Percentiles rank a stretch among this genome's conserved stretches.
Evolutionary conservation across 768 basidiomycete species (phyloP).

Genomic region (Boletus rubescentipes): DNA sequence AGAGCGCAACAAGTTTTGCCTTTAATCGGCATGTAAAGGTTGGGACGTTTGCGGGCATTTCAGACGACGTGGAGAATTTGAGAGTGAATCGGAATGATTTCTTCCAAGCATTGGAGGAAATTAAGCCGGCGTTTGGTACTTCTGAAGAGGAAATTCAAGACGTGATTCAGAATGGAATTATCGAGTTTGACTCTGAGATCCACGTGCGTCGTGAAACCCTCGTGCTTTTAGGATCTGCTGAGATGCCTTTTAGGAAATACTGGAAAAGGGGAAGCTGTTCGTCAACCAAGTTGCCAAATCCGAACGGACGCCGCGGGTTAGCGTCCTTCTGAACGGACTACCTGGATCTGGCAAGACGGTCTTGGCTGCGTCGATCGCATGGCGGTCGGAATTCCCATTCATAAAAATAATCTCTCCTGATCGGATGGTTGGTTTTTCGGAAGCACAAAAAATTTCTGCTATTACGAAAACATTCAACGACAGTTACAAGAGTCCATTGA

Average conservation of each 20-base stretch:
- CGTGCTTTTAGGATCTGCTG: constrained; percentile 2
- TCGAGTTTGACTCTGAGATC: constrained; percentile 73
- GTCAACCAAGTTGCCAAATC: constrained; percentile 94
- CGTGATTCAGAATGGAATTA: constrained; percentile 96
- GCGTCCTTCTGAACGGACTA: constrained; percentile 84
- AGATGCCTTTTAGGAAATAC: constrained; percentile 58
- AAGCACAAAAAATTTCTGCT: constrained; percentile 85
- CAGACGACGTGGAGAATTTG: constrained; percentile 92
- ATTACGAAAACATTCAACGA: constrained; percentile 93
- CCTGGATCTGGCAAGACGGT: constrained; percentile 95
- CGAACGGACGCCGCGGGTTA: constrained; percentile 88
- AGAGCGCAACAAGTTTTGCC: constrained; percentile 97
- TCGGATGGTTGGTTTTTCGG: constrained; percentile 95
- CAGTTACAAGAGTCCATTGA: constrained; percentile 95
- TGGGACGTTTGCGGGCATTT: constrained; percentile 95
- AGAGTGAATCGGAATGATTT: constrained; percentile 87
- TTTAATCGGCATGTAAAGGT: constrained; percentile 98
- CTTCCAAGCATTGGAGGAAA: constrained; percentile 86
- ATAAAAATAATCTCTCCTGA: constrained; percentile 97
- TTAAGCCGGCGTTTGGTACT: constrained; percentile 96
- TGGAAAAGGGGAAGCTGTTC: constrained; percentile 83
- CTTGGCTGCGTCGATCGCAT: constrained; percentile 89
- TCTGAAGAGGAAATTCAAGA: constrained; percentile 93
- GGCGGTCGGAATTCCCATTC: constrained; percentile 93
- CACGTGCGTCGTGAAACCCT: constrained; percentile 49